phyloP scores from a whole-genome alignment of 2,329 filamentous ascomycete species.

The Phialemoniopsis sp. region DNA sequence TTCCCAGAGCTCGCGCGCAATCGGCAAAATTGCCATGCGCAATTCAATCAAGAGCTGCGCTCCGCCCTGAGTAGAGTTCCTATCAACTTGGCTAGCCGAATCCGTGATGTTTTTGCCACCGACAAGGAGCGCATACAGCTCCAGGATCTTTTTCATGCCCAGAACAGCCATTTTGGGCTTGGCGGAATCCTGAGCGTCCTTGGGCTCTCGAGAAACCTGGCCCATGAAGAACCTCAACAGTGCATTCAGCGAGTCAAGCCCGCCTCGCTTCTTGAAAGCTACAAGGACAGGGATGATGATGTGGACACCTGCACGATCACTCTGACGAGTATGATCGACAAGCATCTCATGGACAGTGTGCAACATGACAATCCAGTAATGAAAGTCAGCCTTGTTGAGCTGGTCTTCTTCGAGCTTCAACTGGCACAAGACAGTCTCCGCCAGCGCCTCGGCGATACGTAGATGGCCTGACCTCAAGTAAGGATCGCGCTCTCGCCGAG shows the following conservation, averaged over 20 bases:
- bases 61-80: slow-evolving; percentile 39
- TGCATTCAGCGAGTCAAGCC: slow-evolving; percentile 68
- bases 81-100: slow-evolving; percentile 54
- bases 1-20: slow-evolving; percentile 77
- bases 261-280: slow-evolving; percentile 79
- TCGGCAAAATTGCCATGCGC: slow-evolving; percentile 73
- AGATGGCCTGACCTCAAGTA: slow-evolving; percentile 51
- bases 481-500: slow-evolving; percentile 67
- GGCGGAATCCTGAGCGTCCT: slow-evolving; percentile 35
- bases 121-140: slow-evolving; percentile 73
- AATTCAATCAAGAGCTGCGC: slow-evolving; percentile 84
- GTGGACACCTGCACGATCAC: slow-evolving; percentile 41
- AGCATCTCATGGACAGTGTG: slow-evolving; percentile 75
- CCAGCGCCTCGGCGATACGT: slow-evolving; percentile 61
- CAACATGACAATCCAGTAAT: slow-evolving; percentile 79
- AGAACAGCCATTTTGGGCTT: slow-evolving; percentile 46
- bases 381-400: slow-evolving; percentile 58
- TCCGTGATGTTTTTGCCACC: slow-evolving; percentile 79
- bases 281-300: slow-evolving; percentile 74
- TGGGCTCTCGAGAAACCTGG: slow-evolving; percentile 40
- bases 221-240: slow-evolving; percentile 67
- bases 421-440: slow-evolving; percentile 65
- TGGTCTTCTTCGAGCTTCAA: slow-evolving; percentile 45
- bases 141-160: slow-evolving; percentile 77
- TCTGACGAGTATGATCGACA: slow-evolving; percentile 57